phyloP scores from a whole-genome alignment of 257 asterid species.

The Orobanche coerulescens region DNA sequence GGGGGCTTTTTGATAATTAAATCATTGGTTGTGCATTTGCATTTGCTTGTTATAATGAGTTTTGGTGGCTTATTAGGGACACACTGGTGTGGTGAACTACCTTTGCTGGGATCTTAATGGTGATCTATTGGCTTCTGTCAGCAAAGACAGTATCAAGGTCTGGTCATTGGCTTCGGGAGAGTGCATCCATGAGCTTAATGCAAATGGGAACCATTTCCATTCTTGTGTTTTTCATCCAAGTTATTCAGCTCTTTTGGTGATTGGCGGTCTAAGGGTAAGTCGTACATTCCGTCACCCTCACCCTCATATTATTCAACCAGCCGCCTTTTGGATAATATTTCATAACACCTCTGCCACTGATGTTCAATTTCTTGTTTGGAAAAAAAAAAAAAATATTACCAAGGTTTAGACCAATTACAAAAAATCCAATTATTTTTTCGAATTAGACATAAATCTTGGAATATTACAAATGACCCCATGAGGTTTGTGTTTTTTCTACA shows the following conservation, averaged over 20 bases:
- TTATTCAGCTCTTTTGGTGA: constrained; percentile 64
- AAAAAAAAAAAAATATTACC: no score
- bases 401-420: no score
- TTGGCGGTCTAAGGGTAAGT: constrained; percentile 67
- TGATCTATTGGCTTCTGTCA: constrained; percentile 65
- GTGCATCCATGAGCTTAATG: constrained; percentile 57
- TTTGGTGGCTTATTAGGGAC: constrained; percentile 42
- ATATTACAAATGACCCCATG: no score
- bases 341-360: no score
- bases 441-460: no score
- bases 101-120: constrained; percentile 78
- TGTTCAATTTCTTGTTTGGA: no score
- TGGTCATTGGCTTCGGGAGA: constrained; percentile 72
- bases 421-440: no score
- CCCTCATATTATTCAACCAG: background rate
- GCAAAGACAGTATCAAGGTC: constrained; percentile 67
- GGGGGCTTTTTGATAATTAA: background rate
- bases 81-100: constrained; percentile 57
- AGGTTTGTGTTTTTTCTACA: no score
- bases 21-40: background rate
- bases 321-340: background rate
- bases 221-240: constrained; percentile 87
- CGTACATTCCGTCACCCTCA: background rate
- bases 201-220: constrained; percentile 66
- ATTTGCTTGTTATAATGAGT: background rate